These are phyloP conservation scores for Alisma plantagoaquatica DNA, from an alignment of 106 monocot species.

Conservation along the genomic window DNA sequence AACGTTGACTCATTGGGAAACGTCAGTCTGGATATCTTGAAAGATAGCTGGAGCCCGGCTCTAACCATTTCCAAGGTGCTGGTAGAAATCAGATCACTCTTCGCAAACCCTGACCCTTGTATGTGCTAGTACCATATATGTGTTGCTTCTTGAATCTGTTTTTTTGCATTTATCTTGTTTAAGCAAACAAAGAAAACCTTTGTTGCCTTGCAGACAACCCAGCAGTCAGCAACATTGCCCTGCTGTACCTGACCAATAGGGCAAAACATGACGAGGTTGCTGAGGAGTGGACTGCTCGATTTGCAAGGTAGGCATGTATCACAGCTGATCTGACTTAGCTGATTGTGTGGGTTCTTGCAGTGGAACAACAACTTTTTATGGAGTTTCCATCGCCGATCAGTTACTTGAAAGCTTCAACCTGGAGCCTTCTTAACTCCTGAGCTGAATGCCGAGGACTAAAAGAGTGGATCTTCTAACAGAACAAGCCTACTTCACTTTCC, in stretches of 20 bases:
- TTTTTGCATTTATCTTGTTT: not conserved
- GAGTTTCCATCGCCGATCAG: too few relatives aligned
- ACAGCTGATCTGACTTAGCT: too few relatives aligned
- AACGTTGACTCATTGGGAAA: slow-evolving; percentile 65
- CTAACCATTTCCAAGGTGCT: slow-evolving; percentile 83
- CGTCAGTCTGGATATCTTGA: slow-evolving; percentile 59
- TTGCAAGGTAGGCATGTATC: slow-evolving; percentile 78
- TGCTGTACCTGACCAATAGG: slow-evolving; percentile 60
- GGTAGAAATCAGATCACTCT: slow-evolving; percentile 55
- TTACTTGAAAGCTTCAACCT: too few relatives aligned
- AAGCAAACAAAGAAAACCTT: not conserved
- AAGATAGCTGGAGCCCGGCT: slow-evolving; percentile 87
- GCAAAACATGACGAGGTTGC: slow-evolving; percentile 70
- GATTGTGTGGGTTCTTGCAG: too few relatives aligned
- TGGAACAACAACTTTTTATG: too few relatives aligned
- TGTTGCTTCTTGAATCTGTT: not conserved
- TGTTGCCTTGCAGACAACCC: slow-evolving; percentile 44
- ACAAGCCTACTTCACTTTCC: too few relatives aligned
- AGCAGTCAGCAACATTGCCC: slow-evolving; percentile 38
- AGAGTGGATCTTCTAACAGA: too few relatives aligned
- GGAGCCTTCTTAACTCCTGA: too few relatives aligned
- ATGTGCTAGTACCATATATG: slow-evolving; percentile 6
- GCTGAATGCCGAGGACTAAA: too few relatives aligned
- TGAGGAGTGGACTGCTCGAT: slow-evolving; percentile 69
- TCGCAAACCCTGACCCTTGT: slow-evolving; percentile 82